Evolutionary conservation across 805 yeast species (phyloP).

Genomic region (Yamadazyma kitorensis): DNA sequence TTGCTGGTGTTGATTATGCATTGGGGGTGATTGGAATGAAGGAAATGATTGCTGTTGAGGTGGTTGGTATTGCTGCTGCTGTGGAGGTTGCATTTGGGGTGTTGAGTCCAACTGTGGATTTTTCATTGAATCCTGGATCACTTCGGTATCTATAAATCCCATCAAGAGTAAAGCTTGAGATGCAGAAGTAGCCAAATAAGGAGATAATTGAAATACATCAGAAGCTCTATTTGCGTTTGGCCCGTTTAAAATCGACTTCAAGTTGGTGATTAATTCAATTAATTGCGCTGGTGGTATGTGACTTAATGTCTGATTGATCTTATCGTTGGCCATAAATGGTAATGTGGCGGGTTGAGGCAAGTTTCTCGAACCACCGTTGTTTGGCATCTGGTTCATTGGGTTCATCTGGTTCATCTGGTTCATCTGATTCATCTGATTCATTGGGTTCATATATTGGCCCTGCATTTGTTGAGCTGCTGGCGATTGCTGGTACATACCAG

Average conservation of each 20-base stretch:
- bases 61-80: constrained; percentile 11
- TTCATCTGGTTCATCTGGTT: constrained; percentile 3
- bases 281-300: constrained; percentile 68
- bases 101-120: constrained; percentile 12
- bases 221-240: constrained; percentile 51
- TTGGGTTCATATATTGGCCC: constrained; percentile 1
- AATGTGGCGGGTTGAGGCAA: constrained; percentile 48
- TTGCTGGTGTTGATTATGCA: constrained; percentile 7
- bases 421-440: neutral
- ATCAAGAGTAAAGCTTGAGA: constrained; percentile 72
- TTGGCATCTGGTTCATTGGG: constrained; percentile 1
- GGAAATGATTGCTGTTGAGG: constrained; percentile 9
- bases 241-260: constrained; percentile 55
- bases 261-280: constrained; percentile 63
- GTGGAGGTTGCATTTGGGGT: constrained; percentile 16
- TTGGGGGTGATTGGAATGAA: constrained; percentile 2
- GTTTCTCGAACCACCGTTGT: constrained; percentile 5
- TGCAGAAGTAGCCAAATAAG: constrained; percentile 60
- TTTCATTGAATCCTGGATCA: constrained; percentile 57
- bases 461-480: neutral
- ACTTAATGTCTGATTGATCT: constrained; percentile 58
- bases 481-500: too few species aligned
- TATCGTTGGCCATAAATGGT: constrained; percentile 52
- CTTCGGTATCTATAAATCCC: constrained; percentile 71
- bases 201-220: constrained; percentile 51